Percentiles rank a stretch among this genome's conserved stretches.
These are phyloP conservation scores for Takashimella koratensis DNA, from an alignment of 1,284 basidiomycete species.

Conservation along the genomic window DNA sequence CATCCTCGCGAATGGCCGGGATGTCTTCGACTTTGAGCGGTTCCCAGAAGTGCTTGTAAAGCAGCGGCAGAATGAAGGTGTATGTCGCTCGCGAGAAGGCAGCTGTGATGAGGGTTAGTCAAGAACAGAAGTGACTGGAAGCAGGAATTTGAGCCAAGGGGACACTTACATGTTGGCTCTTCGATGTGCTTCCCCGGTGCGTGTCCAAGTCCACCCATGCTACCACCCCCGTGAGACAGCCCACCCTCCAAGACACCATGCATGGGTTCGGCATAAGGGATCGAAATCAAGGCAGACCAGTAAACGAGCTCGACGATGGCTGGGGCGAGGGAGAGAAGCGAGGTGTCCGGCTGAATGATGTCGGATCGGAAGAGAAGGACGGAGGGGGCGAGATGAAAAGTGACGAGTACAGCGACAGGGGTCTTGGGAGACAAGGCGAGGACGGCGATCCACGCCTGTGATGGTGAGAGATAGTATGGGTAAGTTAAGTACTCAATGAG, in stretches of 20 bases:
- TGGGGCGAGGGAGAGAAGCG: slow-evolving; percentile 28
- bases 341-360: slow-evolving; percentile 20
- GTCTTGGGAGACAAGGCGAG: slow-evolving; percentile 25
- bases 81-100: slow-evolving; percentile 48
- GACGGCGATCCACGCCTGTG: slow-evolving; percentile 18
- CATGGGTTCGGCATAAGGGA: slow-evolving; percentile 44
- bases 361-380: slow-evolving; percentile 40
- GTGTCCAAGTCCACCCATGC: slow-evolving; percentile 23
- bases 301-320: slow-evolving; percentile 35
- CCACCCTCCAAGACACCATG: slow-evolving; percentile 37
- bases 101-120: slow-evolving; percentile 17
- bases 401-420: slow-evolving; percentile 38
- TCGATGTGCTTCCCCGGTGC: slow-evolving; percentile 32
- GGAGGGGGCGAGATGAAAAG: slow-evolving; percentile 37
- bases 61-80: slow-evolving; percentile 47
- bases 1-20: slow-evolving; percentile 54
- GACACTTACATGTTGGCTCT: slow-evolving; percentile 36
- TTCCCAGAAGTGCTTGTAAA: slow-evolving; percentile 49
- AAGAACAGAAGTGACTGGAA: not conserved
- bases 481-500: too few species aligned
- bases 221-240: slow-evolving; percentile 34
- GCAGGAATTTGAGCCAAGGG: not conserved
- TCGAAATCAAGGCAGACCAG: slow-evolving; percentile 39
- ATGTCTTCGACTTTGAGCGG: slow-evolving; percentile 51
- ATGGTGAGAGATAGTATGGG: not conserved